Conservation (phyloP, 1,284 basidiomycete species). For the Naganishia sp. region DNA sequence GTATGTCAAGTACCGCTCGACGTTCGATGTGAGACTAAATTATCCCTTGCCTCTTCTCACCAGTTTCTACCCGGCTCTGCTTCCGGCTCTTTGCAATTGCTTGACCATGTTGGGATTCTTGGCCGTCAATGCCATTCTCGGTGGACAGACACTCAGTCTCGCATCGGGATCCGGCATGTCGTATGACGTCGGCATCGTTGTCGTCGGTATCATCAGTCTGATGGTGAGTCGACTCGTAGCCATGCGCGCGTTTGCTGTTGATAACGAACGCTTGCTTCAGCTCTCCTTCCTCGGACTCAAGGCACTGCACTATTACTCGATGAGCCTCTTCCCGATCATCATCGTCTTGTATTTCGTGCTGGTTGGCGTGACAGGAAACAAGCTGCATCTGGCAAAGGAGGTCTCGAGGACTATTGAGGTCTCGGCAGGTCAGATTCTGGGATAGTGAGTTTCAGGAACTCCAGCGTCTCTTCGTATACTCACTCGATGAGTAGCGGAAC, state of each 20-base stretch:
- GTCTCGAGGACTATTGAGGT: conserved; percentile 41
- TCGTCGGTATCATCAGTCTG: conserved; percentile 75
- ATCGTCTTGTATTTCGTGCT: conserved; percentile 74
- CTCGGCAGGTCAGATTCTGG: conserved; percentile 45
- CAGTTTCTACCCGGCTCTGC: conserved; percentile 67
- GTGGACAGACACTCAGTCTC: conserved; percentile 73
- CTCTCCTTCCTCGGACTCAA: conserved; percentile 59
- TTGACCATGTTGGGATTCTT: conserved; percentile 68
- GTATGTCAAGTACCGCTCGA: conserved; percentile 15
- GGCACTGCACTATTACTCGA: conserved; percentile 51
- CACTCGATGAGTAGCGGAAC: conserved; percentile 22
- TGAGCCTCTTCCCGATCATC: conserved; percentile 55
- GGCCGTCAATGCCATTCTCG: conserved; percentile 74
- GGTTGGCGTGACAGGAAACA: conserved; percentile 67
- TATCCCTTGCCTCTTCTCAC: conserved; percentile 5
- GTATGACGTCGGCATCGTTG: conserved; percentile 76
- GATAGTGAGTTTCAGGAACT: conserved; percentile 34
- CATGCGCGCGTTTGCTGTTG: no score
- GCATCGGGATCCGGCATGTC: conserved; percentile 62
- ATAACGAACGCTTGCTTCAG: conserved; percentile 34
- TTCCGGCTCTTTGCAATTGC: conserved; percentile 68
- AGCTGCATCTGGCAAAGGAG: conserved; percentile 50
- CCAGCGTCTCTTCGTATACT: neutral
- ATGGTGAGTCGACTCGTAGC: conserved; percentile 57
- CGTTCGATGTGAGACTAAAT: conserved; percentile 1